These are phyloP conservation scores for Phytophthora cactorum DNA, from an alignment of 352 stramenopile genomes.

Conservation along the genomic window DNA sequence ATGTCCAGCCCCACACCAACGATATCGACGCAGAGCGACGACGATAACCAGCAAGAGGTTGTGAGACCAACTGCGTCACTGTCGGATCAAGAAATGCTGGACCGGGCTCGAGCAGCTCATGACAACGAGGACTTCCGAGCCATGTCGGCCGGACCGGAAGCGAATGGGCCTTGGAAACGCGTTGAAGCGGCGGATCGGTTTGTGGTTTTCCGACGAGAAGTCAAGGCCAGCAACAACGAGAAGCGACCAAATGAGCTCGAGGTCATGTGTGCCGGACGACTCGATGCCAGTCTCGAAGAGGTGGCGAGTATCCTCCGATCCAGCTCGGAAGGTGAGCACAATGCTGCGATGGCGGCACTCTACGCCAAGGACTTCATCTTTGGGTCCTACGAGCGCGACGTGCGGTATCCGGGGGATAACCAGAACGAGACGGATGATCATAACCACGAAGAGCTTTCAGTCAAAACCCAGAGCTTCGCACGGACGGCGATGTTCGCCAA, in stretches of 20 bases:
- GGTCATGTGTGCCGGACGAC: constrained; percentile 30
- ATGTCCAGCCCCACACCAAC: background rate
- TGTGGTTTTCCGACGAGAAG: constrained; percentile 23
- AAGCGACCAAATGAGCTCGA: constrained; percentile 6
- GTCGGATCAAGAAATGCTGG: constrained; percentile 25
- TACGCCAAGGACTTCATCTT: constrained; percentile 43
- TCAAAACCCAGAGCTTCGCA: constrained; percentile 43
- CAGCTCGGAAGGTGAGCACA: constrained; percentile 28
- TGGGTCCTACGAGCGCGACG: constrained; percentile 29
- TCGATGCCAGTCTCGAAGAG: constrained; percentile 37
- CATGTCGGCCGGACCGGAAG: constrained; percentile 21
- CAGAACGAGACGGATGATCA: background rate
- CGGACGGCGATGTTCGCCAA: constrained; percentile 14
- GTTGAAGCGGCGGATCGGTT: constrained; percentile 20
- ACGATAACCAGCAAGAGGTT: constrained; percentile 21
- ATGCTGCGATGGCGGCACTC: constrained; percentile 35
- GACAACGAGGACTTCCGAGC: constrained; percentile 14
- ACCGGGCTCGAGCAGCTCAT: constrained; percentile 23
- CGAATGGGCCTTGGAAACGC: constrained; percentile 30
- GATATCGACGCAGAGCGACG: constrained; percentile 23
- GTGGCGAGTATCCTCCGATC: constrained; percentile 28
- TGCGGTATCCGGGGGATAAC: constrained; percentile 2
- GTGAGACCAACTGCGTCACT: background rate
- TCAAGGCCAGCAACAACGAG: background rate
- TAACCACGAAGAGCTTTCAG: constrained; percentile 18